Evolutionary conservation across 1,139 yeast species (phyloP), one percentile per base, ranked within the genome.

Genomic region (Blastobotrys serpentis): DNA sequence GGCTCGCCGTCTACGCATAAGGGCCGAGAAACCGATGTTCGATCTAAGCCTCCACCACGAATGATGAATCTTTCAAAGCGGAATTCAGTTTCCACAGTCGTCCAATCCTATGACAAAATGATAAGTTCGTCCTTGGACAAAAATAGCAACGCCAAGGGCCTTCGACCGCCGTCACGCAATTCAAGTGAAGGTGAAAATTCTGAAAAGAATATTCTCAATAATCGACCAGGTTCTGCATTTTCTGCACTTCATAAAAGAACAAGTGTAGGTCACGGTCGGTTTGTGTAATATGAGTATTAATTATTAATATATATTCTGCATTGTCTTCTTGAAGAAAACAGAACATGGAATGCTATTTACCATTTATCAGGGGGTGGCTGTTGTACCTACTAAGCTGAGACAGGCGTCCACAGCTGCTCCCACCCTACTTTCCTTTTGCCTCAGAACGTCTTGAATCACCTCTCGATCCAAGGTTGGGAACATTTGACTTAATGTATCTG

Each of bases 361-460:
- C 13, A 29, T 11, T 29, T n/a, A n/a, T 29, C 32, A 29, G 4
- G 32, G n/a, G 7, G 32, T 11, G 4, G 32, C n/a, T 6, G 32
- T 14, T 14, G 32, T 10, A 4, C 32, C 32, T 4, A 63, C 60
- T 30, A 68, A 52, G 6, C 61, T 53, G 14, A 68, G 49, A 53
- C 81, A 70, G 3, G 84, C 80, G 61, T 88, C 96, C 2, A 88
- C 85, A 46, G 92, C 84, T 7, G 76, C 77, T 21, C 90, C 95
- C 17, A 86, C 75, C 46, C 84, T 74, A 18, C 86, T 86, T 48
- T 80, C 75, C 61, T 84, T 84, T 64, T 84, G 79, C 1, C 71
- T 69, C 23, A 87, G 75, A 2, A 89, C 83, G 61, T 89, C 96
- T 47, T 75, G 78, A 46, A 89, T 73, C 1, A 89, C 71, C 0